A percentile compares a stretch with the other conserved stretches of the same genome.
phyloP scores from a whole-genome alignment of 176 grass and related monocot species.

The Cenchrus purpureus region DNA sequence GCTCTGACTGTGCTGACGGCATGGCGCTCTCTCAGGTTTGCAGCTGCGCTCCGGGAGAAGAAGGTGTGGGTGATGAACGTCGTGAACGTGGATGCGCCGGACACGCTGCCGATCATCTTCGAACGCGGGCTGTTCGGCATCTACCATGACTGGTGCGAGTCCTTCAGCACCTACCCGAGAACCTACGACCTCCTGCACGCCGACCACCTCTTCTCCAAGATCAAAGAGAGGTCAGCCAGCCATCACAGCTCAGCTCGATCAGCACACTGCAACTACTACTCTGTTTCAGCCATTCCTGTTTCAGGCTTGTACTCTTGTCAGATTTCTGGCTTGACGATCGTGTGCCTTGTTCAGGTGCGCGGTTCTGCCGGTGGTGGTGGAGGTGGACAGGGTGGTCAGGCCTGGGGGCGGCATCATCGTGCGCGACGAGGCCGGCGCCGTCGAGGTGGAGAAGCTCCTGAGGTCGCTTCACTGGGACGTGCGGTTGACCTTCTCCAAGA shows the following conservation, averaged over 20 bases:
- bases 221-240: constrained; percentile 74
- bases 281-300: background rate
- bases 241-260: background rate
- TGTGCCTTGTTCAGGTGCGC: constrained; percentile 56
- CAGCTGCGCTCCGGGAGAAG: constrained; percentile 68
- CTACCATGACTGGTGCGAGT: constrained; percentile 99
- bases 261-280: background rate
- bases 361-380: constrained; percentile 68
- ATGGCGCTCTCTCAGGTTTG: constrained; percentile 53
- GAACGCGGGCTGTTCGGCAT: constrained; percentile 91
- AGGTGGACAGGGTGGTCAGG: constrained; percentile 87
- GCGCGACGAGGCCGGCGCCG: constrained; percentile 59
- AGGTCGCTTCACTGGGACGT: constrained; percentile 88
- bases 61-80: constrained; percentile 98
- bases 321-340: background rate
- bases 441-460: constrained; percentile 73
- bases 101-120: constrained; percentile 93
- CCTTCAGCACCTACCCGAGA: constrained; percentile 97
- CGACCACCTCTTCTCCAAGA: constrained; percentile 82
- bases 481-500: constrained; percentile 74
- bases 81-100: constrained; percentile 74
- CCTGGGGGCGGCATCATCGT: constrained; percentile 83
- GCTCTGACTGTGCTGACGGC: background rate
- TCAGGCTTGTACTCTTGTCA: background rate
- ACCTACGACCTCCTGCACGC: constrained; percentile 94